Evolutionary conservation across 257 asterid species (phyloP).

Genomic region (Henckelia pumila): DNA sequence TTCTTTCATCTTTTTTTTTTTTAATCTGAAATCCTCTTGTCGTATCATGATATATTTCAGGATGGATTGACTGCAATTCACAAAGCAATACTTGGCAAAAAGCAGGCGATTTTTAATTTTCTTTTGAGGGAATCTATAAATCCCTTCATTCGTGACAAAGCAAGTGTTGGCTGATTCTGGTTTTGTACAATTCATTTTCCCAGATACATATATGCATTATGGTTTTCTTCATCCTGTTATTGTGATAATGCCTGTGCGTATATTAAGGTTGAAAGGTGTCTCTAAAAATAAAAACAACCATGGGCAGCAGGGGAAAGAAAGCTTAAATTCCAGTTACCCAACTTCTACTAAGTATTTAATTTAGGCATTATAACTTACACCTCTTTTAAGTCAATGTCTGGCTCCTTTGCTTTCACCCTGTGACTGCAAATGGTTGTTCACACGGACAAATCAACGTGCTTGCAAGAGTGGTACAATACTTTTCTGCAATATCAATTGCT

Average conservation of each 20-base stretch:
- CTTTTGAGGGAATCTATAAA: slow-evolving; percentile 86
- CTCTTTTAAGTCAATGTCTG: not conserved
- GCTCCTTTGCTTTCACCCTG: not conserved
- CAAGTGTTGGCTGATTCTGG: slow-evolving; percentile 36
- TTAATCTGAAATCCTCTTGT: slow-evolving; percentile 10
- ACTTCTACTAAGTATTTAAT: not conserved
- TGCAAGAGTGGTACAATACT: not conserved
- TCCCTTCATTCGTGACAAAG: slow-evolving; percentile 70
- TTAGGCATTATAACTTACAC: not conserved
- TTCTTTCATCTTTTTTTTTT: not conserved
- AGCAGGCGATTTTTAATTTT: slow-evolving; percentile 82
- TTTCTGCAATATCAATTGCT: not conserved
- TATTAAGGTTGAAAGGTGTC: not conserved
- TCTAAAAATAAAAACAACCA: not conserved
- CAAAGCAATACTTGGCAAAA: slow-evolving; percentile 67
- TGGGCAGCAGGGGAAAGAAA: not conserved
- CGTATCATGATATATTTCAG: slow-evolving; percentile 36
- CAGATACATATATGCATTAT: slow-evolving; percentile 7
- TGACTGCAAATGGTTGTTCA: not conserved
- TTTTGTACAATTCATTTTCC: slow-evolving; percentile 13
- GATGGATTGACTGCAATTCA: slow-evolving; percentile 54
- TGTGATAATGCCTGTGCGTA: slow-evolving; percentile 6
- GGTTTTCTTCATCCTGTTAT: slow-evolving; percentile 11
- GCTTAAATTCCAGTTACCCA: not conserved
- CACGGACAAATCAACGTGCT: not conserved